Evolutionary conservation across 2,329 filamentous ascomycete genomes (phyloP).

Genomic region (Pseudogymnoascus verrucosus): DNA sequence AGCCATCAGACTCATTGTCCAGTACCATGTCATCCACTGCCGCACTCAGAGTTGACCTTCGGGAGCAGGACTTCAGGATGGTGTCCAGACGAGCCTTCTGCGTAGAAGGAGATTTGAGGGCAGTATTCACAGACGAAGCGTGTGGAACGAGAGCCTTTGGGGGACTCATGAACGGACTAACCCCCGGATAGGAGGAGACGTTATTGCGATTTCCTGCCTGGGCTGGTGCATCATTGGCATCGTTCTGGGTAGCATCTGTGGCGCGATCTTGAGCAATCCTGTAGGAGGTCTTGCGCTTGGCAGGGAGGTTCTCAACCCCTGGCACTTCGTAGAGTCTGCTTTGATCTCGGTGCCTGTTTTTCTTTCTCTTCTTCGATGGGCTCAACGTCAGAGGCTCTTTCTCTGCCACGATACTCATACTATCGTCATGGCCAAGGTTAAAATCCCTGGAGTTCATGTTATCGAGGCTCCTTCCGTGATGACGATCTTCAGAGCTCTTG

Average conservation of each 20-base stretch:
- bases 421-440: background rate
- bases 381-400: background rate
- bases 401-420: background rate
- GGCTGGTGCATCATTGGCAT: slow-evolving; percentile 23
- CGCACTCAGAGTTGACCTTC: background rate
- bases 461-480: background rate
- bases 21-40: background rate
- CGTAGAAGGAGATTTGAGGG: background rate
- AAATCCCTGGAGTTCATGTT: background rate
- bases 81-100: background rate
- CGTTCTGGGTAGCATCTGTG: slow-evolving; percentile 22
- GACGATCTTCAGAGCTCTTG: background rate
- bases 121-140: background rate
- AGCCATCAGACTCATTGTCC: background rate
- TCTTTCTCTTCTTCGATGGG: background rate
- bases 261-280: background rate
- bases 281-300: background rate
- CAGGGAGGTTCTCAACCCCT: background rate
- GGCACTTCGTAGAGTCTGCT: background rate
- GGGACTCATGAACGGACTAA: background rate
- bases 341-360: background rate
- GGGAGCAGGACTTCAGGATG: background rate
- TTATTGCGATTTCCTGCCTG: slow-evolving; percentile 16
- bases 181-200: background rate
- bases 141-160: background rate